Evolutionary conservation across 345 rosid genomes (phyloP).

Genomic region (Lepidium didymum): DNA sequence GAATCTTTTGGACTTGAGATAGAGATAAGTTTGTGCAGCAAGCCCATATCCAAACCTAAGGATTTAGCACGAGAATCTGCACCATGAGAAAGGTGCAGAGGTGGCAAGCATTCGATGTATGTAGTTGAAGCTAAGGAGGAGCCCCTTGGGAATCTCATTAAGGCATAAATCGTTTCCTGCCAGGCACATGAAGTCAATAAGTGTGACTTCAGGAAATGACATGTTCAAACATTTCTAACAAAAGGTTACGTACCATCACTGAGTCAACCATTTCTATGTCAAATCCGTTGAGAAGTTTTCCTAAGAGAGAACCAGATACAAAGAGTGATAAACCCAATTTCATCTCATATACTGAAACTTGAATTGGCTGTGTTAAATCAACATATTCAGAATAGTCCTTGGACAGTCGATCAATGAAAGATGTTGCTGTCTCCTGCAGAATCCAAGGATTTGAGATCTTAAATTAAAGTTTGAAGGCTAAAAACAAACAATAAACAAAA

Average conservation of each 20-base stretch:
- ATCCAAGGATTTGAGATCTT: constrained; percentile 17
- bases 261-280: constrained; percentile 42
- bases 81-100: constrained; percentile 30
- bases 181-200: constrained; percentile 19
- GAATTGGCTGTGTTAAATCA: constrained; percentile 82
- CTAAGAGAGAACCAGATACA: constrained; percentile 42
- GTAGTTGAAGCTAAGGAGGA: constrained; percentile 25
- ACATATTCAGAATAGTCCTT: constrained; percentile 53
- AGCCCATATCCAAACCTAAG: constrained; percentile 36
- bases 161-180: constrained; percentile 65
- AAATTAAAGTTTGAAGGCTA: not conserved
- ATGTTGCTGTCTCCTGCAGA: constrained; percentile 64
- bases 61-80: constrained; percentile 36
- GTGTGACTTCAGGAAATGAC: not conserved
- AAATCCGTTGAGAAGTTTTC: constrained; percentile 31
- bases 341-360: constrained; percentile 89
- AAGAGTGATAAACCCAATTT: constrained; percentile 72
- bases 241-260: constrained; percentile 45
- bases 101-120: constrained; percentile 22
- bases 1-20: constrained; percentile 33
- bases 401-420: constrained; percentile 55
- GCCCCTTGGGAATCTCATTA: constrained; percentile 78
- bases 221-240: not conserved
- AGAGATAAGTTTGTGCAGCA: constrained; percentile 64
- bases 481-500: not conserved